A percentile compares a stretch with the other conserved stretches of the same genome.
These are phyloP conservation scores for Fusarium hainanense DNA, from an alignment of 2,329 filamentous ascomycete species.

Conservation along the genomic window DNA sequence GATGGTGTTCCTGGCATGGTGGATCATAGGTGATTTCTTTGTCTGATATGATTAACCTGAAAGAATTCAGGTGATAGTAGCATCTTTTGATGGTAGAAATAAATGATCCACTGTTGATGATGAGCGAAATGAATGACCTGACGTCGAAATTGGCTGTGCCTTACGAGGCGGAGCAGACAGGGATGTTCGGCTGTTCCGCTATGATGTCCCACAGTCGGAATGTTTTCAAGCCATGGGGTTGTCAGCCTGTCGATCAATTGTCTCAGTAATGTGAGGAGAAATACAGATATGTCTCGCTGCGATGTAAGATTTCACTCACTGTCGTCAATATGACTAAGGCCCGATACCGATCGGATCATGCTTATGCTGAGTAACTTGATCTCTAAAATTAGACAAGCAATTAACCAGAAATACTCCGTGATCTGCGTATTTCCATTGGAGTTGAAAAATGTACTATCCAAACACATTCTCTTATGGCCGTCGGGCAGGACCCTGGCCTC, in stretches of 20 bases:
- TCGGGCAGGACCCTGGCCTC: too few relatives aligned
- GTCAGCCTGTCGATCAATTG: background rate
- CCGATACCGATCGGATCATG: background rate
- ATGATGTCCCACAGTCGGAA: background rate
- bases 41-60: background rate
- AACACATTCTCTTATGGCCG: too few relatives aligned
- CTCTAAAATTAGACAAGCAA: too few relatives aligned
- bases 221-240: background rate
- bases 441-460: too few relatives aligned
- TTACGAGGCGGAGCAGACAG: background rate
- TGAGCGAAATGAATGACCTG: slow-evolving; percentile 1
- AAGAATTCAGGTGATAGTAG: background rate
- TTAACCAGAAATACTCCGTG: too few relatives aligned
- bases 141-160: slow-evolving; percentile 3
- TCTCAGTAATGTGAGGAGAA: background rate
- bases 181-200: background rate
- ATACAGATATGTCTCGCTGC: too few relatives aligned
- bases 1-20: slow-evolving; percentile 32
- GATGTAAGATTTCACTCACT: background rate
- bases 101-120: background rate
- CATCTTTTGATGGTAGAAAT: background rate
- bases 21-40: background rate
- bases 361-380: too few relatives aligned
- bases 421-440: too few relatives aligned
- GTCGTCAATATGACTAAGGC: background rate